Conservation (phyloP, 2,329 filamentous ascomycete genomes). For the Byssothecium circinans region DNA sequence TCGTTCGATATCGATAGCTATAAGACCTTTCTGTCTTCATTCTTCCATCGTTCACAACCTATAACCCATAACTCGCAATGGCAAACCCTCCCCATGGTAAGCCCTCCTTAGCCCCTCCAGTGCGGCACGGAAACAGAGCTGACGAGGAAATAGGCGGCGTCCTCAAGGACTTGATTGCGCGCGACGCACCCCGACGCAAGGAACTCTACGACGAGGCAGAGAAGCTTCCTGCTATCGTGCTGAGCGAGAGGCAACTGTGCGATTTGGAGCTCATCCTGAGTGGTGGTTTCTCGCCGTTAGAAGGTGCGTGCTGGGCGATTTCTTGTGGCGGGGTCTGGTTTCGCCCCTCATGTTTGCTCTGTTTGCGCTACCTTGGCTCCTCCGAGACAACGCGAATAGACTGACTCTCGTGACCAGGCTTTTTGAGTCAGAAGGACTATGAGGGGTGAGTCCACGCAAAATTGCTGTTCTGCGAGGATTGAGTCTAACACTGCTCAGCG, state of each 20-base stretch:
- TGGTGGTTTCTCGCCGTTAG: slow-evolving; percentile 94
- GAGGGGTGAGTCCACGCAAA: slow-evolving; percentile 66
- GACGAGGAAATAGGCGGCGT: slow-evolving; percentile 65
- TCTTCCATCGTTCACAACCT: background rate
- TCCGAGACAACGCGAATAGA: background rate
- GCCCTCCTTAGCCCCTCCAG: background rate
- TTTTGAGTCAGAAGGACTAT: slow-evolving; percentile 97
- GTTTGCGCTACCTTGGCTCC: slow-evolving; percentile 18
- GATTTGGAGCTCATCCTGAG: slow-evolving; percentile 97
- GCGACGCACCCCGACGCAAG: slow-evolving; percentile 80
- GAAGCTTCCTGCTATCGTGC: slow-evolving; percentile 77
- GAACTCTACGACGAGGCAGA: slow-evolving; percentile 85
- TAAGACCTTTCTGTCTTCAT: background rate
- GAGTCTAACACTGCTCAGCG: slow-evolving; percentile 54
- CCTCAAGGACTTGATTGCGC: slow-evolving; percentile 96
- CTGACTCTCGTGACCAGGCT: slow-evolving; percentile 61
- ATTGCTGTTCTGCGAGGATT: background rate
- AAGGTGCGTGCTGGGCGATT: slow-evolving; percentile 65
- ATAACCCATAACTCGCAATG: slow-evolving; percentile 41
- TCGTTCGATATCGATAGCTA: background rate
- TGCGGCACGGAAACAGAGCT: slow-evolving; percentile 15
- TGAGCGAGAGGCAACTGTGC: slow-evolving; percentile 93
- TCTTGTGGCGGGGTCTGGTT: slow-evolving; percentile 8
- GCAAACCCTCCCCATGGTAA: slow-evolving; percentile 56
- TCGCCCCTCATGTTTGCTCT: slow-evolving; percentile 33